Percentiles rank a stretch among this genome's conserved stretches.
phyloP scores from a whole-genome alignment of 345 rosid genomes.

The Excoecaria agallocha region DNA sequence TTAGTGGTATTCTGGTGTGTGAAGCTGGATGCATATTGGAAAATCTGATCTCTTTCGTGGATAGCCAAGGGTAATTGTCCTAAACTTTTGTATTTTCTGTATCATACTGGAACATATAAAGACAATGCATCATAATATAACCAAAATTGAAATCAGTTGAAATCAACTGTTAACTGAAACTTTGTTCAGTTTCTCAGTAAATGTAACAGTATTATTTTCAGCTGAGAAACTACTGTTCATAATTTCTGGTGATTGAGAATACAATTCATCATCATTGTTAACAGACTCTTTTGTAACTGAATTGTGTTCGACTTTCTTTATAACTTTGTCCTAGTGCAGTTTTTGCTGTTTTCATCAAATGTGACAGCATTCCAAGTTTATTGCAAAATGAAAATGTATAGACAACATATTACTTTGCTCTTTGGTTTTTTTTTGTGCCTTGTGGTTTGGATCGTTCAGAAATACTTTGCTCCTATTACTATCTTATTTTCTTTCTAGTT shows the following conservation, averaged over 20 bases:
- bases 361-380: neutral
- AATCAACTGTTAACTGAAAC: neutral
- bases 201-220: neutral
- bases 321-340: neutral
- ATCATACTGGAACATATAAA: too few species aligned
- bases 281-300: neutral
- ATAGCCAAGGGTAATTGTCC: conserved; percentile 64
- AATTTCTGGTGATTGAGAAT: neutral
- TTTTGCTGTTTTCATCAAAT: neutral
- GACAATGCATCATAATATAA: too few species aligned
- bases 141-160: too few species aligned
- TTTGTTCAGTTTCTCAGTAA: neutral
- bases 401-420: neutral
- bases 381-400: neutral
- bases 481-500: too few species aligned
- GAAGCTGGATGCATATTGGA: conserved; percentile 99
- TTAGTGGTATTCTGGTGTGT: conserved; percentile 84
- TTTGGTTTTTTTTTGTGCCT: neutral
- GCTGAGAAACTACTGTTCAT: neutral
- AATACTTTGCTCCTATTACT: neutral
- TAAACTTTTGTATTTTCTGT: conserved; percentile 7
- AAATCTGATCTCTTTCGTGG: conserved; percentile 74
- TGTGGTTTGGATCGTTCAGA: neutral
- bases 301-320: neutral
- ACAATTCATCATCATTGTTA: neutral